Evolutionary conservation across 2,329 filamentous ascomycete genomes (phyloP), one percentile per base, ranked within the genome.

Genomic region (Epichloe gansuensis): DNA sequence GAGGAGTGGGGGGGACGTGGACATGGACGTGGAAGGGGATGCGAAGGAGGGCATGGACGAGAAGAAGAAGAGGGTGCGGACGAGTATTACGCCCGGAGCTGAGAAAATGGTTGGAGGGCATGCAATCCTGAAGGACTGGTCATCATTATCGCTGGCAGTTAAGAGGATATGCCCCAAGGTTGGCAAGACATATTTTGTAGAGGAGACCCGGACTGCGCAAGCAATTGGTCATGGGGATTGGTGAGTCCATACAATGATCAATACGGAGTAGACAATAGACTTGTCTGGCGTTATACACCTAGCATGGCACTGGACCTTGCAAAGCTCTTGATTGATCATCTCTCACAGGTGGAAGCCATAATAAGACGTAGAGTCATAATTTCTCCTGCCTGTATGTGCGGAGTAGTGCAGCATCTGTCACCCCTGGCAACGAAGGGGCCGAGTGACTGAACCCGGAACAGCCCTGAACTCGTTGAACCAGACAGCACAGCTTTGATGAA

Each of bases 71-170:
- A 60, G 66, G 55, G 66, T 71, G 61, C 73, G 76, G 69, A 75
- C n/a, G 69, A 69, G 5, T 80, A 80, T 58, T 80, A 78, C 62
- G 55, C 61, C 21, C 60, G 60, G 47, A 59, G 60, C 21, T 58
- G 23, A 45, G 17, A 9, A 9, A 45, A 53, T 13, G 12, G n/a
- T 31, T 31, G 8, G 27, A 11, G 9, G 27, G 27, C 27, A 31
- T 11, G 27, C 27, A 31, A 11, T 31, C 8, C 27, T 11, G 27
- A 31, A 31, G 9, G 27, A 11, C 27, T 31, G 27, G 27, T 11
- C 0, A 4, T 31, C 9, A 31, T 31, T 1, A 9, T 31, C 27
- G 3, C 9, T 31, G 3, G 17, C 17, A 17, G 17, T 17, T 2
- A 17, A 17, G 17, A 17, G 23, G 3, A 23, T 23, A 3, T 23